Conservation (phyloP, 2,329 filamentous ascomycete genomes). For the Pseudopyricularia cyperi region DNA sequence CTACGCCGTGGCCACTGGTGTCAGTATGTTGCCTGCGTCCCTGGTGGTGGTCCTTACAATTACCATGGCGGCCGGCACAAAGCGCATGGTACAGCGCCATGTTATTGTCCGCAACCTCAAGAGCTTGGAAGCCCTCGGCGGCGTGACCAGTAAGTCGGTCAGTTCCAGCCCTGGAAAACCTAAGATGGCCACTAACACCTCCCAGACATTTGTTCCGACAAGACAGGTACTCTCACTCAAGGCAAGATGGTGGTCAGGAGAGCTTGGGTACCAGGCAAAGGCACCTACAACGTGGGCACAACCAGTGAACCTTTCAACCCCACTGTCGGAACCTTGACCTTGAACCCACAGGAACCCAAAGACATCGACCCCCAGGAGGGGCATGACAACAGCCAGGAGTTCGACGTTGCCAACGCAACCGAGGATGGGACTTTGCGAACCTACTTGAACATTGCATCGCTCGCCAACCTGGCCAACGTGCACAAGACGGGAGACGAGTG, state of each 20-base stretch:
- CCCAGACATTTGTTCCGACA: conserved; percentile 48
- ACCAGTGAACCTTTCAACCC: conserved; percentile 19
- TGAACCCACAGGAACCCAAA: conserved; percentile 3
- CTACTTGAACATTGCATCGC: conserved; percentile 35
- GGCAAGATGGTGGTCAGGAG: conserved; percentile 47
- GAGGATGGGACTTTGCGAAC: not conserved
- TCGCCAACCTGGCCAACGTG: conserved; percentile 47
- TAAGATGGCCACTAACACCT: not conserved
- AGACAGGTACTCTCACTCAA: conserved; percentile 51
- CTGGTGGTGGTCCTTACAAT: conserved; percentile 55
- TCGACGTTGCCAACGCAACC: not conserved
- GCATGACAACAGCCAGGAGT: not conserved
- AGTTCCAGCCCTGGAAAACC: not conserved
- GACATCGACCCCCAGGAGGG: conserved; percentile 14
- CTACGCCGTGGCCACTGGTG: conserved; percentile 45
- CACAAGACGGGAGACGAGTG: conserved; percentile 34
- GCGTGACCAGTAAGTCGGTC: conserved; percentile 18
- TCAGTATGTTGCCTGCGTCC: conserved; percentile 50
- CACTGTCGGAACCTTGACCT: conserved; percentile 2
- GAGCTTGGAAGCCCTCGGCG: conserved; percentile 42
- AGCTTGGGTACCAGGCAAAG: conserved; percentile 45
- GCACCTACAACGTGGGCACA: conserved; percentile 40
- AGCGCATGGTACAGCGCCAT: conserved; percentile 25
- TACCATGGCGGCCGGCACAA: conserved; percentile 50
- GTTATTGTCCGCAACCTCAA: conserved; percentile 45